Evolutionary conservation across 2,329 filamentous ascomycete genomes (phyloP).

Genomic region (Verticillium dahliae): DNA sequence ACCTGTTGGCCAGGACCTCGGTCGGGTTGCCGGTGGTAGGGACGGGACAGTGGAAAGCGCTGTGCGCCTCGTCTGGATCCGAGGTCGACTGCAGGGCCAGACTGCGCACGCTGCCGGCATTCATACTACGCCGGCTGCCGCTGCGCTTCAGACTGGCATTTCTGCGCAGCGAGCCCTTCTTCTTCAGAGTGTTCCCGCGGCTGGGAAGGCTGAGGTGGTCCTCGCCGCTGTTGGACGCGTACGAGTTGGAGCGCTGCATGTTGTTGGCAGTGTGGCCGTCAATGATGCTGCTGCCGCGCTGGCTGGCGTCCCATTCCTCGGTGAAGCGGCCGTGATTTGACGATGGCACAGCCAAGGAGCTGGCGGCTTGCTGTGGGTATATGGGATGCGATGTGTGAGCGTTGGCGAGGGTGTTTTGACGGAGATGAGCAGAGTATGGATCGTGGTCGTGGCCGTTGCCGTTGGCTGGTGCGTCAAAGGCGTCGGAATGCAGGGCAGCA

Average conservation of each 20-base stretch:
- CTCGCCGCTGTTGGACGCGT: constrained; percentile 44
- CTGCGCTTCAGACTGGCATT: constrained; percentile 71
- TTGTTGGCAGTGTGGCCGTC: constrained; percentile 32
- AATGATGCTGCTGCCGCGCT: constrained; percentile 58
- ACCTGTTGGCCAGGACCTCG: constrained; percentile 77
- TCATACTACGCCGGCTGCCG: constrained; percentile 72
- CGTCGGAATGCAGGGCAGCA: neutral
- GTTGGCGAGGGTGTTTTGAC: constrained; percentile 14
- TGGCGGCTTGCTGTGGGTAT: neutral
- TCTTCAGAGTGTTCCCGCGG: constrained; percentile 72
- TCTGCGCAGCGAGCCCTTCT: constrained; percentile 73
- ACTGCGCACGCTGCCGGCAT: constrained; percentile 81
- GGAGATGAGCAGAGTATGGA: constrained; percentile 6
- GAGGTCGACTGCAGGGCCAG: constrained; percentile 63
- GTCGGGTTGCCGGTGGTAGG: constrained; percentile 84
- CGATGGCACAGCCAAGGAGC: neutral
- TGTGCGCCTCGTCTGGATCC: constrained; percentile 67
- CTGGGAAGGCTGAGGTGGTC: constrained; percentile 32
- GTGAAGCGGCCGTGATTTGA: constrained; percentile 37
- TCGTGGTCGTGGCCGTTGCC: neutral
- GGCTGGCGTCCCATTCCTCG: constrained; percentile 66
- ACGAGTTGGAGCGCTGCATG: constrained; percentile 58
- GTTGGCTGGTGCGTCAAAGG: constrained; percentile 1
- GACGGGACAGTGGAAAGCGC: constrained; percentile 83
- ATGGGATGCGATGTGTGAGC: constrained; percentile 3